Evolutionary conservation across 257 asterid genomes (phyloP), one percentile per base, ranked within the genome.

Genomic region (Rubia yunnanensis): DNA sequence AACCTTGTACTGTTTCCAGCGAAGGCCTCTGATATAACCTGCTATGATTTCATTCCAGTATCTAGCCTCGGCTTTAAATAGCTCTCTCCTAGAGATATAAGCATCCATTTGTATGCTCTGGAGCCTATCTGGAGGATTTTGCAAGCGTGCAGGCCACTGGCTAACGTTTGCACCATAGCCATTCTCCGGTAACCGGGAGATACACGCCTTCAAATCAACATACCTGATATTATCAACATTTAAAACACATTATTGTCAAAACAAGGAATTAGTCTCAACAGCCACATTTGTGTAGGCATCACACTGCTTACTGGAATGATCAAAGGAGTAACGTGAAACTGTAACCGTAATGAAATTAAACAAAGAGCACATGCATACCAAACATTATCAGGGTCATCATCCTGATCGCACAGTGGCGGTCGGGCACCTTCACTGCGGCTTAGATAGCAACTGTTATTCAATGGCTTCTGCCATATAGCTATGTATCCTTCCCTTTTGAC

Each of bases 381-480:
- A 71, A 86, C 88, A 30, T 82, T 76, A 72, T 92, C 97, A 1
- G 97, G 96, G 71, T 92, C 90, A 75, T 92, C 94, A 78, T 84
- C 77, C 68, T 77, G 84, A 64, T 83, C 95, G 82, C 97, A 89
- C 34, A 92, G 62, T 60, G 96, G 90, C 46, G 97, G 97, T 24
- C 41, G 72, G 52, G 88, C 57, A 75, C 96, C 94, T 63, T 83
- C 87, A 71, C 67, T 78, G n/a, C 88, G 99, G 81, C 72, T 89
- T 73, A 89, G 69, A 72, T 92, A 92, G 76, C 99, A 89, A 81
- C 84, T 84, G 78, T 92, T 92, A 68, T 86, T 86, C 38, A 83
- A 74, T 35, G 97, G 94, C 76, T 92, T 92, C 83, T 87, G 91
- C 96, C 96, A 92, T 77, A 89, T 83, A n/a, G 99, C 97, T 56